These are phyloP conservation scores for Kwoniella shivajii DNA, from an alignment of 1,284 basidiomycete species.

Conservation along the genomic window DNA sequence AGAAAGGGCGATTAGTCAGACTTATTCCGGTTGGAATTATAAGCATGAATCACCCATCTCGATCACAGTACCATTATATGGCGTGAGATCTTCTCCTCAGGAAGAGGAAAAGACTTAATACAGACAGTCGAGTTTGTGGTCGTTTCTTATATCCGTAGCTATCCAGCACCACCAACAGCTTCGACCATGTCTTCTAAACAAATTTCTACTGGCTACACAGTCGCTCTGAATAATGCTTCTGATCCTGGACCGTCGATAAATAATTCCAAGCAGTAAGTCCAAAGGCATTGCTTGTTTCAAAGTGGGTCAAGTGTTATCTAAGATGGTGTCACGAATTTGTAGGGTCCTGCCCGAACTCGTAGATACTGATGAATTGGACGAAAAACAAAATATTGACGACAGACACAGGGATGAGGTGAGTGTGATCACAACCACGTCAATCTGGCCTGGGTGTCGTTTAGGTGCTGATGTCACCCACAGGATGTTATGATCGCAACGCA, in stretches of 20 bases:
- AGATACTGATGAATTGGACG: slow-evolving; percentile 11
- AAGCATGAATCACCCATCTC: no score
- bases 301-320: not conserved
- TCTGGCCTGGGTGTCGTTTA: not conserved
- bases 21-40: no score
- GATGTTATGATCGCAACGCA: slow-evolving; percentile 54
- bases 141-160: not conserved
- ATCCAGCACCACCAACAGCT: not conserved
- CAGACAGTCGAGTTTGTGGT: no score
- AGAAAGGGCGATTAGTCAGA: no score
- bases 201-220: slow-evolving; percentile 56
- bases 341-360: slow-evolving; percentile 20
- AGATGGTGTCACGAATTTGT: not conserved
- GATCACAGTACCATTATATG: no score
- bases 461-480: not conserved
- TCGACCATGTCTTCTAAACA: slow-evolving; percentile 22
- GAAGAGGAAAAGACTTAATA: no score
- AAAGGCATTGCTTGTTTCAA: not conserved
- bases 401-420: slow-evolving; percentile 21
- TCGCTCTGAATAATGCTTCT: slow-evolving; percentile 60
- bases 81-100: no score
- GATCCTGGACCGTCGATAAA: slow-evolving; percentile 60
- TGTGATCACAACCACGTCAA: no score
- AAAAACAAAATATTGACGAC: slow-evolving; percentile 3
- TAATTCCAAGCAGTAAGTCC: slow-evolving; percentile 30